Conservation (phyloP, 2,329 filamentous ascomycete genomes). For the Trematosphaeria pertusa region DNA sequence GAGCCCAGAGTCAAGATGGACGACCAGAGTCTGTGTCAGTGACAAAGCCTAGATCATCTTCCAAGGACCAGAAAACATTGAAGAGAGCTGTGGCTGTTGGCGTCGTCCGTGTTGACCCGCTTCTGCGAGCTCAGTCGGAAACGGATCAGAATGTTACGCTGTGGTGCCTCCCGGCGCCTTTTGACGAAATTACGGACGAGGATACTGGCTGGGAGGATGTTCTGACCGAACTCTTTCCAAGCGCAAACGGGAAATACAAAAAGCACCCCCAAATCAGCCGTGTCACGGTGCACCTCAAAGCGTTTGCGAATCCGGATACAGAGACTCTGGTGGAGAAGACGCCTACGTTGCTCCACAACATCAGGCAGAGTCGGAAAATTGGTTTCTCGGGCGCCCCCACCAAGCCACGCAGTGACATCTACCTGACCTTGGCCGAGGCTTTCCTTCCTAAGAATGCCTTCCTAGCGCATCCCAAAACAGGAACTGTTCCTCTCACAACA, state of each 20-base stretch:
- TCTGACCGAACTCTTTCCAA: slow-evolving; percentile 69
- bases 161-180: slow-evolving; percentile 67
- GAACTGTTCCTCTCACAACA: slow-evolving; percentile 76
- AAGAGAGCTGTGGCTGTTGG: slow-evolving; percentile 79
- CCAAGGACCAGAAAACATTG: slow-evolving; percentile 59
- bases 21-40: slow-evolving; percentile 35
- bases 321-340: slow-evolving; percentile 83
- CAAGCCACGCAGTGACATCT: slow-evolving; percentile 90
- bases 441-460: slow-evolving; percentile 73
- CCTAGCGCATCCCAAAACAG: slow-evolving; percentile 74
- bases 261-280: slow-evolving; percentile 76
- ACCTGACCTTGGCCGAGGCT: slow-evolving; percentile 82
- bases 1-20: slow-evolving; percentile 29
- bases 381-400: slow-evolving; percentile 93
- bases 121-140: slow-evolving; percentile 76
- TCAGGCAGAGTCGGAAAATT: slow-evolving; percentile 84
- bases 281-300: slow-evolving; percentile 78
- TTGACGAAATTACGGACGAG: slow-evolving; percentile 52
- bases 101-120: slow-evolving; percentile 74
- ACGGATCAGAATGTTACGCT: slow-evolving; percentile 78
- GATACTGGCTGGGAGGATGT: slow-evolving; percentile 75
- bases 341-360: slow-evolving; percentile 83
- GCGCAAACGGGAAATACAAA: slow-evolving; percentile 75
- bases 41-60: slow-evolving; percentile 35
- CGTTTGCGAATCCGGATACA: slow-evolving; percentile 79